Evolutionary conservation across 306 rosid genomes (phyloP).

Genomic region (Pueraria montana): DNA sequence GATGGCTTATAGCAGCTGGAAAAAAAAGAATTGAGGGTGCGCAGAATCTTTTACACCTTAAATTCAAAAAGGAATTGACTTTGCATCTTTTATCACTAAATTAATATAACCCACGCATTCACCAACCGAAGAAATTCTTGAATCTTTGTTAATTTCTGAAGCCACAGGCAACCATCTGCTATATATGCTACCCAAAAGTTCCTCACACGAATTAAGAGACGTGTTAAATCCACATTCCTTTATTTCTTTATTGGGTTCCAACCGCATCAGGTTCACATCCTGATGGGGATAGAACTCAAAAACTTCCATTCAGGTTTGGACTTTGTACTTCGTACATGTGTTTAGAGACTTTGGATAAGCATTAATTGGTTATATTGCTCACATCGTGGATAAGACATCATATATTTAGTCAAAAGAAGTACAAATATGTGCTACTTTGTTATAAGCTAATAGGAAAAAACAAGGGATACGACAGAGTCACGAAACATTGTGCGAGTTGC

Average conservation of each 20-base stretch:
- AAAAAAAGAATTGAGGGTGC: background rate
- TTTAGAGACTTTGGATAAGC: slow-evolving; percentile 27
- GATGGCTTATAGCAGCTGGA: background rate
- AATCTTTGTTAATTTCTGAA: slow-evolving; percentile 18
- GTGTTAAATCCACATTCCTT: slow-evolving; percentile 41
- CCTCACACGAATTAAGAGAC: slow-evolving; percentile 29
- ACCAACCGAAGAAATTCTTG: background rate
- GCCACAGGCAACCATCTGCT: background rate
- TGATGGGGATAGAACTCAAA: slow-evolving; percentile 27
- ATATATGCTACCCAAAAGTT: slow-evolving; percentile 14
- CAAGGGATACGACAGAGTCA: background rate
- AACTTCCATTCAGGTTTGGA: background rate
- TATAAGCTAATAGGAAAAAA: background rate
- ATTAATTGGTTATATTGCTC: background rate
- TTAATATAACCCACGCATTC: slow-evolving; percentile 18
- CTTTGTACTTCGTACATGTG: slow-evolving; percentile 21
- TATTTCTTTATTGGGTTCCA: background rate
- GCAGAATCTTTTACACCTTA: slow-evolving; percentile 26
- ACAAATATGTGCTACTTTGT: background rate
- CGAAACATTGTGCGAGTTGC: slow-evolving; percentile 13
- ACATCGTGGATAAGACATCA: background rate
- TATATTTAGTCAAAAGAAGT: slow-evolving; percentile 16
- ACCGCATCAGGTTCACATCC: background rate
- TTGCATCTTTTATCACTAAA: slow-evolving; percentile 17
- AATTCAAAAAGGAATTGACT: slow-evolving; percentile 28